These are phyloP conservation scores for Alternaria sp. DNA, from an alignment of 2,329 filamentous ascomycete species.

Conservation along the genomic window DNA sequence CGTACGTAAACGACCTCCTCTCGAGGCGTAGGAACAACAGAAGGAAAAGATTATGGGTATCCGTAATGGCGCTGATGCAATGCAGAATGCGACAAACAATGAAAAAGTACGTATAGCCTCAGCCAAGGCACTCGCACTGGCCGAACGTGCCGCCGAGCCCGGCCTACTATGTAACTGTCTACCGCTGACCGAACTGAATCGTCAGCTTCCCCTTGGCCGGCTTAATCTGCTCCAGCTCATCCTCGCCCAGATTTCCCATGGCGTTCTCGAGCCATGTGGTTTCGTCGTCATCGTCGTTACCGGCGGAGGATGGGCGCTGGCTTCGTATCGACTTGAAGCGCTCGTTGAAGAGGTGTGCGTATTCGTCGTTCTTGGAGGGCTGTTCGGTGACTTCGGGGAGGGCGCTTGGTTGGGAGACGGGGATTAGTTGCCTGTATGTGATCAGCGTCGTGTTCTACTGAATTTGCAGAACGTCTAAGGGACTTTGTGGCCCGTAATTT, in stretches of 20 bases:
- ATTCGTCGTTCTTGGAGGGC: conserved; percentile 43
- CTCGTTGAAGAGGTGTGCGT: conserved; percentile 51
- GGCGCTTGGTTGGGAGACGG: conserved; percentile 54
- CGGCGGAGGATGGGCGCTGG: conserved; percentile 29
- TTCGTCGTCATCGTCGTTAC: conserved; percentile 41
- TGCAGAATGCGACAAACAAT: conserved; percentile 34
- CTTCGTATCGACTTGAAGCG: conserved; percentile 44
- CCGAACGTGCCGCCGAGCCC: no score
- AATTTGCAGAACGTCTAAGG: background rate
- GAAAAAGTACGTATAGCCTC: conserved; percentile 23
- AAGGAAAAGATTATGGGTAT: conserved; percentile 35
- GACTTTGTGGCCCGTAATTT: accelerated
- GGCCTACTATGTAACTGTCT: no score
- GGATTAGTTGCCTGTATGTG: conserved; percentile 56
- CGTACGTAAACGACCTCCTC: background rate
- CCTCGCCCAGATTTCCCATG: conserved; percentile 30
- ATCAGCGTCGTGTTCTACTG: conserved; percentile 17
- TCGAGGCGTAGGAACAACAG: background rate
- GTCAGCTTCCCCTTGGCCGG: conserved; percentile 43
- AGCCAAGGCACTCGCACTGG: no score
- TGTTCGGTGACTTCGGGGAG: conserved; percentile 47
- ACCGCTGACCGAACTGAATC: conserved; percentile 44
- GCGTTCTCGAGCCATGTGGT: conserved; percentile 42
- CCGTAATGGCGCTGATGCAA: conserved; percentile 19
- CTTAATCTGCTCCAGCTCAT: conserved; percentile 26